Base-by-base conservation (phyloP, 768 basidiomycete species). In the Lentinula sp. region DNA sequence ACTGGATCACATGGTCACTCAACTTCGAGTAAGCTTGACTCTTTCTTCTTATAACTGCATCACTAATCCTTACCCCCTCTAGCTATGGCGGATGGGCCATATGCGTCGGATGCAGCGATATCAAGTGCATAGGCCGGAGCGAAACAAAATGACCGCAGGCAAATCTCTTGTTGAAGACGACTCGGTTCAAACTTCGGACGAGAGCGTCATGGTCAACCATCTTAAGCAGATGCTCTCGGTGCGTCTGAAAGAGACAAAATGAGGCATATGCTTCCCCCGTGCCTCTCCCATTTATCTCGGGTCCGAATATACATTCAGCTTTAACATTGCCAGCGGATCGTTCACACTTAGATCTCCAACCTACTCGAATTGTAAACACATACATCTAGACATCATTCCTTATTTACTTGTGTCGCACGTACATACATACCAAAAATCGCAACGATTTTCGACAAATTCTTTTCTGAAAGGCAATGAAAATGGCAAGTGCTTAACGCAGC, bases 201-300 rank as follows among this genome's bases (percentile, higher is more conserved):
- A 59, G 15, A 18, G 10, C 4, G 43, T 46, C 2, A 59, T 59
- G 57, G 48, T 59, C 13, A n/a, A 59, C 28, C 57, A 59, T 20
- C 36, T 59, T 16, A 59, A 59, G 37, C n/a, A 59, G 16, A 59
- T 59, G 57, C 35, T 59, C 13, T 46, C 45, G 6, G 57, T 48
- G 32, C 43, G 57, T 12, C 48, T 59, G 7, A 35, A 15, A 18
- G 37, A 59, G 18, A 54, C 53, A 69, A 68, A 69, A 75, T 76
- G 73, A 59, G 32, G 12, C 15, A 36, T 23, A 6, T 15, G 43
- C 16, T 6, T 45, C 8, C 18, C 16, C n/a, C 18, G 8, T 16
- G 15, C 1, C 42, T 6, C 16, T 3, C 4, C n/a, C 23, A 4
- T 32, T 51, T 3, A 10, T 0, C 20, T 7, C 18, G 15, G 13